Evolutionary conservation across 257 asterid species (phyloP).

Genomic region (Handroanthus guayacan): DNA sequence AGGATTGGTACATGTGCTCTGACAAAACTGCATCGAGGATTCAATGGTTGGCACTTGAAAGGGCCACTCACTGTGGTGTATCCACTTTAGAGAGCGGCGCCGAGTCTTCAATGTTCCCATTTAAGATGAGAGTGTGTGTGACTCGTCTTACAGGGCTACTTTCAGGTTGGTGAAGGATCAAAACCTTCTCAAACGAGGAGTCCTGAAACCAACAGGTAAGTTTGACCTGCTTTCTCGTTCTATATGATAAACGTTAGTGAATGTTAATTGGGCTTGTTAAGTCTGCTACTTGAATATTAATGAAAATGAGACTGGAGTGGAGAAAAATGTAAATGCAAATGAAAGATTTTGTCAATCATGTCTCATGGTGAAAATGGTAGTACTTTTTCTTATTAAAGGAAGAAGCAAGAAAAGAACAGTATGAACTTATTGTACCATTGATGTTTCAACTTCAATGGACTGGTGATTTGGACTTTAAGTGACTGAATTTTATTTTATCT

Average conservation of each 20-base stretch:
- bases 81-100: slow-evolving; percentile 18
- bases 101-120: slow-evolving; percentile 20
- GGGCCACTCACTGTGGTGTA: slow-evolving; percentile 35
- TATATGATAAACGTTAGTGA: not conserved
- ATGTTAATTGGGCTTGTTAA: not conserved
- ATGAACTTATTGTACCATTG: not conserved
- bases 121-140: slow-evolving; percentile 28
- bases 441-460: not conserved
- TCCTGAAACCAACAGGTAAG: slow-evolving; percentile 63
- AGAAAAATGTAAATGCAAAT: not conserved
- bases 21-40: slow-evolving; percentile 37
- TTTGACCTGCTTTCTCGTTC: not conserved
- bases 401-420: not conserved
- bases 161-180: slow-evolving; percentile 74
- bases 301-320: not conserved
- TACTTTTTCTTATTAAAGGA: not conserved
- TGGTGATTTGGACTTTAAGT: not conserved
- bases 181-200: slow-evolving; percentile 58
- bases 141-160: slow-evolving; percentile 47
- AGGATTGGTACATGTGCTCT: slow-evolving; percentile 38
- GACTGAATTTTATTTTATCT: slow-evolving; percentile 2
- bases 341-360: not conserved
- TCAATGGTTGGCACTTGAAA: slow-evolving; percentile 34
- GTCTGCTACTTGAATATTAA: not conserved
- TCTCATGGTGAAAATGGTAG: too few species aligned